Conservation (phyloP, 2,329 filamentous ascomycete genomes). For the Coccinonectria pachysandricola region DNA sequence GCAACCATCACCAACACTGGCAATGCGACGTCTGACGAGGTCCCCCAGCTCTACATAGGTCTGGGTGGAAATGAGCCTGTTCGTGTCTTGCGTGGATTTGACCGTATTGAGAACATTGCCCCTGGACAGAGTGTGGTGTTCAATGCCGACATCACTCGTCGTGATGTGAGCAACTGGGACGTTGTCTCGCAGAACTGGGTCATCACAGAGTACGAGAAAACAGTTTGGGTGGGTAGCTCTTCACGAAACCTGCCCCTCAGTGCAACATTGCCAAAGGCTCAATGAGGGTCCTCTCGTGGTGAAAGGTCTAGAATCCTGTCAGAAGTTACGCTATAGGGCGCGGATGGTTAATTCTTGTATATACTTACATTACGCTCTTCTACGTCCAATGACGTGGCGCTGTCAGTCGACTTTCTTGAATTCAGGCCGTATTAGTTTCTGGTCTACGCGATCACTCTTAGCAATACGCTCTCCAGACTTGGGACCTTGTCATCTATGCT, state of each 20-base stretch:
- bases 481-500: too few relatives aligned
- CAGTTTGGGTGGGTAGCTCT: conserved; percentile 43
- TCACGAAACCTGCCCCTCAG: conserved; percentile 42
- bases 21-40: conserved; percentile 52
- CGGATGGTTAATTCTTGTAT: too few relatives aligned
- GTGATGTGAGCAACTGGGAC: conserved; percentile 87
- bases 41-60: conserved; percentile 68
- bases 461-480: too few relatives aligned
- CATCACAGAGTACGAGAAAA: conserved; percentile 40
- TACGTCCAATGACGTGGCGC: too few relatives aligned
- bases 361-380: too few relatives aligned
- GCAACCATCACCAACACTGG: conserved; percentile 66
- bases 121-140: conserved; percentile 61
- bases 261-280: too few relatives aligned
- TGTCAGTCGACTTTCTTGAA: too few relatives aligned
- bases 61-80: conserved; percentile 68
- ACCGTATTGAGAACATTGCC: conserved; percentile 57
- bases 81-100: conserved; percentile 66
- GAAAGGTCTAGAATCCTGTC: too few relatives aligned
- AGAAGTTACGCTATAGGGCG: not conserved
- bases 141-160: conserved; percentile 57
- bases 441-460: too few relatives aligned
- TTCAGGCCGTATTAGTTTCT: too few relatives aligned
- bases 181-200: conserved; percentile 74
- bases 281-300: too few relatives aligned